Evolutionary conservation across 1,139 yeast genomes (phyloP).

Genomic region (Nakaseomyces kungkrabaensis): DNA sequence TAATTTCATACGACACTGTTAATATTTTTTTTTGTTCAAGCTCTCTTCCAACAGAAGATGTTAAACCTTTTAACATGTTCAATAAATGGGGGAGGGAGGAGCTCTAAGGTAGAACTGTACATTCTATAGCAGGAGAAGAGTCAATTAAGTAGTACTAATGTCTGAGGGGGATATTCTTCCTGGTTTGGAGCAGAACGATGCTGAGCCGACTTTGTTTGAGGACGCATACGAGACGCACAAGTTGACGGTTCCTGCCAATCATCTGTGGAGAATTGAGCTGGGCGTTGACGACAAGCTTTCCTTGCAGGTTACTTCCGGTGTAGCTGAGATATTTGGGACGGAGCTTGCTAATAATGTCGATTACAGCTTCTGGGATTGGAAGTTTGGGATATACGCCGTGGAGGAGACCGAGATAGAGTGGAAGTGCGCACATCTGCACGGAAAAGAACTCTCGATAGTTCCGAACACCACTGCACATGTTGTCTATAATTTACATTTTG

Average conservation of each 20-base stretch:
- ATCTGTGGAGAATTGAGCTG: conserved; percentile 86
- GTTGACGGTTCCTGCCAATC: conserved; percentile 33
- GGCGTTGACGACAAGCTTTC: conserved; percentile 46
- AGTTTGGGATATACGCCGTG: conserved; percentile 52
- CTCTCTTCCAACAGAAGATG: too few species aligned
- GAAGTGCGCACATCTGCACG: conserved; percentile 21
- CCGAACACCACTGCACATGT: conserved; percentile 34
- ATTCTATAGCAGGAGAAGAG: too few species aligned
- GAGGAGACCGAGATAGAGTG: conserved; percentile 45
- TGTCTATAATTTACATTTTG: conserved; percentile 59
- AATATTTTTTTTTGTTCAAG: too few species aligned
- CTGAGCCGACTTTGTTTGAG: conserved; percentile 7
- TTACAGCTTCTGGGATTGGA: conserved; percentile 48
- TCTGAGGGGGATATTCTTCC: conserved; percentile 17
- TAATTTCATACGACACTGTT: too few species aligned
- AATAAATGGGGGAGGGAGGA: too few species aligned
- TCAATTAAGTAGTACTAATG: not conserved
- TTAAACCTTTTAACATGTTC: too few species aligned
- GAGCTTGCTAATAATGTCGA: conserved; percentile 71
- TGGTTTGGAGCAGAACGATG: conserved; percentile 13
- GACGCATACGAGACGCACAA: conserved; percentile 16
- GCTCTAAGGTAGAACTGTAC: too few species aligned
- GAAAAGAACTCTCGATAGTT: conserved; percentile 11
- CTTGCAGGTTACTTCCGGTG: conserved; percentile 53
- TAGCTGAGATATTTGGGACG: conserved; percentile 87